phyloP scores from a whole-genome alignment of 2,329 filamentous ascomycete species.

The Colletotrichum spinosum region DNA sequence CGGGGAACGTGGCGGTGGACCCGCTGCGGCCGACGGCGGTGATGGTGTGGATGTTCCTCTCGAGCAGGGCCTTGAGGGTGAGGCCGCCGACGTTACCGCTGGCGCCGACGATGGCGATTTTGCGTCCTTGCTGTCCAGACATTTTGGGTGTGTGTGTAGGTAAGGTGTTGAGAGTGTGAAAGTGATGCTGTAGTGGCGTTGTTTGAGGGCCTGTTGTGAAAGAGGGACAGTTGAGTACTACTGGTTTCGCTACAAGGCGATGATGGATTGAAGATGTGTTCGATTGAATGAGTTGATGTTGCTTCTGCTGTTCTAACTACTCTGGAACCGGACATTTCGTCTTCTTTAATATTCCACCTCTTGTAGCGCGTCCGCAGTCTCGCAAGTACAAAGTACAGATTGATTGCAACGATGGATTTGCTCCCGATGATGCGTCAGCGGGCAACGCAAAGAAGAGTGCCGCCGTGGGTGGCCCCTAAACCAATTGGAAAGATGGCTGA shows the following conservation, averaged over 20 bases:
- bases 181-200: no score
- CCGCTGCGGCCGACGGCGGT: conserved; percentile 61
- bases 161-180: no score
- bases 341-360: background rate
- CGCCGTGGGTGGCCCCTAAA: background rate
- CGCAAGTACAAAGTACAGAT: background rate
- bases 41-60: conserved; percentile 58
- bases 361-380: background rate
- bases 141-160: conserved; percentile 4
- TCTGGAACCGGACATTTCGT: background rate
- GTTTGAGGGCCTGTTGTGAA: background rate
- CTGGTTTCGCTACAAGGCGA: background rate
- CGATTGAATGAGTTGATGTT: background rate
- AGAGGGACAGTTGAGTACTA: background rate
- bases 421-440: conserved; percentile 6
- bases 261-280: background rate
- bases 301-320: background rate
- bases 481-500: background rate
- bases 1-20: conserved; percentile 54
- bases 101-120: conserved; percentile 46
- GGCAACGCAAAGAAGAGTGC: background rate
- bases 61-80: conserved; percentile 52
- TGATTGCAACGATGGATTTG: background rate
- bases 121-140: conserved; percentile 38
- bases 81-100: conserved; percentile 52